A percentile compares a stretch with the other conserved stretches of the same genome.
Evolutionary conservation across 768 basidiomycete species (phyloP).

Genomic region (Boletus rubroflammeus): DNA sequence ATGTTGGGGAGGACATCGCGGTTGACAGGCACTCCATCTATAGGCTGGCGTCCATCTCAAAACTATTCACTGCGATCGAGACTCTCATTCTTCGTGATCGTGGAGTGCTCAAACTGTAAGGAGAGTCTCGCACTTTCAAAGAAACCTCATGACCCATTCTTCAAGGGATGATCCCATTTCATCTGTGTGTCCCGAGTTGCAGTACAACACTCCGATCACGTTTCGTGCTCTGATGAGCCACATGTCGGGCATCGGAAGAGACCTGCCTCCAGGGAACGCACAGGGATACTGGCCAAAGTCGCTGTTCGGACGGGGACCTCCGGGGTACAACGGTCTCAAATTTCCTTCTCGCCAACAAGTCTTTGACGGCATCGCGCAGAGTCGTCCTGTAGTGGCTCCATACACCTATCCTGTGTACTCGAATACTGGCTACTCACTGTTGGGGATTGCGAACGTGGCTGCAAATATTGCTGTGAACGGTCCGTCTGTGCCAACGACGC

Average conservation of each 20-base stretch:
- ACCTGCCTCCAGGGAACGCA: conserved; percentile 35
- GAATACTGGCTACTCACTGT: conserved; percentile 34
- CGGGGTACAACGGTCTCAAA: conserved; percentile 27
- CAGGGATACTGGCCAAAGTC: conserved; percentile 39
- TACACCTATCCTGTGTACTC: conserved; percentile 44
- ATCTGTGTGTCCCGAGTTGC: conserved; percentile 22
- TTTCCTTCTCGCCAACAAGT: conserved; percentile 33
- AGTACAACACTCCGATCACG: conserved; percentile 32
- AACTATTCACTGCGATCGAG: conserved; percentile 48
- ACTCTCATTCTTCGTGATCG: conserved; percentile 46
- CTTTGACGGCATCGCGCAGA: conserved; percentile 35
- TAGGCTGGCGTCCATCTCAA: conserved; percentile 50
- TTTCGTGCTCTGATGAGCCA: conserved; percentile 43
- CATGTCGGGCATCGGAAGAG: conserved; percentile 32
- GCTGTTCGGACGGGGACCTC: conserved; percentile 25
- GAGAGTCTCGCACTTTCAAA: not conserved
- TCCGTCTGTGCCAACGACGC: conserved; percentile 25
- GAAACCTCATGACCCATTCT: not conserved
- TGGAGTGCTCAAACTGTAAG: conserved; percentile 39
- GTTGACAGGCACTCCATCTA: conserved; percentile 47
- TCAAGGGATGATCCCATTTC: conserved; percentile 49
- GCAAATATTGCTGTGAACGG: conserved; percentile 25
- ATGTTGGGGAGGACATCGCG: conserved; percentile 11
- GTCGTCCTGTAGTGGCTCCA: conserved; percentile 41
- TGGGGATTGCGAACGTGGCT: conserved; percentile 36